Percentiles rank a stretch among this genome's conserved stretches.
phyloP scores from a whole-genome alignment of 345 rosid species.

The Eucalyptus sp. region DNA sequence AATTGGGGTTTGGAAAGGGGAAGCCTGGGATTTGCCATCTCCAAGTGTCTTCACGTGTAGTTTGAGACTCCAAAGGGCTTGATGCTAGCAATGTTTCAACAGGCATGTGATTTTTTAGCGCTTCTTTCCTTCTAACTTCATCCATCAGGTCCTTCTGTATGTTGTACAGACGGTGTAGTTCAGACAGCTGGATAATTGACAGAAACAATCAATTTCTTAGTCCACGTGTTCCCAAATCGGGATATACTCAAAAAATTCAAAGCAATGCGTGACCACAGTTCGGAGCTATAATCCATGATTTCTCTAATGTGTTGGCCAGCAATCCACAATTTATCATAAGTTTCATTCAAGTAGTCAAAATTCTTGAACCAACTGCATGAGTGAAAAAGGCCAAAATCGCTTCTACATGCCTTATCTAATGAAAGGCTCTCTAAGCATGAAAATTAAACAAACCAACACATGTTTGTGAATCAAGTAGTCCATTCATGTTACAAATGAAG shows the following conservation, averaged over 20 bases:
- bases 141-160: slow-evolving; percentile 67
- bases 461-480: not conserved
- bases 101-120: slow-evolving; percentile 14
- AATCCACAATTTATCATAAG: not conserved
- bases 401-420: not conserved
- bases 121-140: slow-evolving; percentile 47
- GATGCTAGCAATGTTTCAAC: slow-evolving; percentile 42
- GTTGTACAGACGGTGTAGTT: slow-evolving; percentile 65
- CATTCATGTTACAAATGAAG: not conserved
- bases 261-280: not conserved
- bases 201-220: not conserved
- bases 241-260: not conserved
- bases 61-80: slow-evolving; percentile 49
- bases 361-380: not conserved
- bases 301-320: not conserved
- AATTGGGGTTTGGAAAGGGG: slow-evolving; percentile 38
- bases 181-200: slow-evolving; percentile 27
- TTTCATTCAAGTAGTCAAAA: not conserved
- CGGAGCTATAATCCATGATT: not conserved
- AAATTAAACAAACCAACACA: not conserved
- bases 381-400: not conserved
- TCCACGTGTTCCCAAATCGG: not conserved
- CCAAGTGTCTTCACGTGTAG: slow-evolving; percentile 41
- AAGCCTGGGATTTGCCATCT: slow-evolving; percentile 52
- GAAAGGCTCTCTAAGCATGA: not conserved